phyloP scores from a whole-genome alignment of 257 asterid species.

The Solanum boliviense region DNA sequence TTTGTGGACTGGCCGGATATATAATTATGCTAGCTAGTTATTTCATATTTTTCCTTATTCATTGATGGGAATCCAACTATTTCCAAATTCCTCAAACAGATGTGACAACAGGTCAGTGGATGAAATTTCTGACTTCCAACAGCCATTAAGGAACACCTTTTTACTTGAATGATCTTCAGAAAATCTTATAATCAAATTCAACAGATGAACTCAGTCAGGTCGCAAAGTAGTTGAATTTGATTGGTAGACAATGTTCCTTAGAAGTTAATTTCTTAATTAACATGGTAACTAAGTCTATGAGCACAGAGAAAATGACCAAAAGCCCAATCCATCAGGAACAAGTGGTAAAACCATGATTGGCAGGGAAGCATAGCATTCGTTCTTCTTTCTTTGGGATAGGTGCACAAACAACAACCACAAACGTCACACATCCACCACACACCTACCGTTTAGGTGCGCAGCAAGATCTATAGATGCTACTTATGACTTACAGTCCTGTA shows the following conservation, averaged over 20 bases:
- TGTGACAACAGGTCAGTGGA: not conserved
- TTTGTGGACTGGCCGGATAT: not conserved
- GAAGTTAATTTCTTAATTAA: not conserved
- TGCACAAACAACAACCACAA: not conserved
- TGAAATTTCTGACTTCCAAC: not conserved
- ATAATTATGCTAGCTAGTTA: not conserved
- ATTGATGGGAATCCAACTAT: not conserved
- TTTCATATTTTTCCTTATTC: not conserved
- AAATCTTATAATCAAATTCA: not conserved
- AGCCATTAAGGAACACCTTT: not conserved
- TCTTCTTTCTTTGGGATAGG: not conserved
- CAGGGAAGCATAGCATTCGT: not conserved
- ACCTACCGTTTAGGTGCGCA: not conserved
- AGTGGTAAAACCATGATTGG: not conserved
- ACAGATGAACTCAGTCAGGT: not conserved
- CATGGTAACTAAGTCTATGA: not conserved
- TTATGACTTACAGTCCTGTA: not conserved
- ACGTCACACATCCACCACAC: not conserved
- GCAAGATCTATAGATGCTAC: not conserved
- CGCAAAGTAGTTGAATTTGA: not conserved
- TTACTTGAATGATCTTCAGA: not conserved
- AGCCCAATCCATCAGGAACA: not conserved
- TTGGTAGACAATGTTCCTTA: not conserved
- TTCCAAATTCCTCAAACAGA: not conserved
- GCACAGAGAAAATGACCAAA: not conserved